Percentiles rank a stretch among this genome's conserved stretches.
Conservation (phyloP, 331 rosid genomes). For the Pyrus hybrid region DNA sequence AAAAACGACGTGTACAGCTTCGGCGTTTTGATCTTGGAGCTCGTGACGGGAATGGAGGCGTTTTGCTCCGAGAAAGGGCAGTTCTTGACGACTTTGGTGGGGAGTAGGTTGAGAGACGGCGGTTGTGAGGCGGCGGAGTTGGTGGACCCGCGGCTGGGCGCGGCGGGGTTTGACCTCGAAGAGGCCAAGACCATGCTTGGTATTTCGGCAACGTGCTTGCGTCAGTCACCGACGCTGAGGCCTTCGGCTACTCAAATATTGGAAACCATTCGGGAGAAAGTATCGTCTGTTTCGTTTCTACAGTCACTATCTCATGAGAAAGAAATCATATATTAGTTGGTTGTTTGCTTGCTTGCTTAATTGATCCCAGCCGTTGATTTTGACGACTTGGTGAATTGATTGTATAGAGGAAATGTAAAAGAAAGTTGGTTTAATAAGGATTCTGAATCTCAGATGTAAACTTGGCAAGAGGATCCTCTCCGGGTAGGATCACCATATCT, state of each 20-base stretch:
- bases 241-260: constrained; percentile 23
- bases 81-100: constrained; percentile 12
- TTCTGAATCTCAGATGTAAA: background rate
- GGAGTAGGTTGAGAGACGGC: background rate
- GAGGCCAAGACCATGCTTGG: constrained; percentile 28
- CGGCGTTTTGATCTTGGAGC: constrained; percentile 34
- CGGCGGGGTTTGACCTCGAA: constrained; percentile 9
- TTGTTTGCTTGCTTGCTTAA: background rate
- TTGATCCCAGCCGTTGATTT: background rate
- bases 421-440: background rate
- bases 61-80: constrained; percentile 22
- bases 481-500: no score
- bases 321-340: background rate
- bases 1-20: constrained; percentile 45
- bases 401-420: background rate
- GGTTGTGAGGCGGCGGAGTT: background rate
- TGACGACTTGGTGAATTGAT: background rate
- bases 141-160: constrained; percentile 22
- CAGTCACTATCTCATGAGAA: background rate
- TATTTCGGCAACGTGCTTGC: constrained; percentile 22
- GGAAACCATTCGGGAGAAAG: background rate
- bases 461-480: no score
- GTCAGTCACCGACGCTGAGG: constrained; percentile 32
- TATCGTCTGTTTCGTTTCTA: background rate
- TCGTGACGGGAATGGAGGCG: constrained; percentile 35